Base-by-base conservation (phyloP, 768 basidiomycete species). In the Antrodiella citrinella region DNA sequence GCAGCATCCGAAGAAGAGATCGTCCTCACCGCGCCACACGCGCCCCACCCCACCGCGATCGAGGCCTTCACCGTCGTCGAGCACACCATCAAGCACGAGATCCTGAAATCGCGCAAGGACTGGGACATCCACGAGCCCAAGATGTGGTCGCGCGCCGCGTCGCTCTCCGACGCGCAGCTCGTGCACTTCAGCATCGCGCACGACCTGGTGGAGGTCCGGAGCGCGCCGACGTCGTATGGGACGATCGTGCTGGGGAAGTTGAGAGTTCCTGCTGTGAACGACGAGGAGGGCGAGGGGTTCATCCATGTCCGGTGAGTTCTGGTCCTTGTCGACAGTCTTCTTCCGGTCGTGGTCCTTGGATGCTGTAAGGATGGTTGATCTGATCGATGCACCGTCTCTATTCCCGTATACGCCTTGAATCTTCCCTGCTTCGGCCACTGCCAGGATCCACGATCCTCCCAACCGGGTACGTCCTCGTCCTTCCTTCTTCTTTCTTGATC, bases 231-330 rank as follows among this genome's bases (percentile, higher is more conserved):
- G 26, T 73, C 80, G 51, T 80, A 89, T 62, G 87, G 87, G 13
- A 78, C 74, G 9, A 77, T 89, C 50, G 77, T 91, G 52, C 63
- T 91, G 10, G 86, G 88, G 22, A 88, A 90, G 72, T 76, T 89
- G 62, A 76, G 75, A 57, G 72, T 89, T 42, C 83, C 84, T 5
- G 82, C 76, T 19, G 68, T 87, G 48, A 69, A 76, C 4, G 85
- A 86, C 58, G 69, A 63, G 24, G 68, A 77, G 58, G 84, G 86
- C 23, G 71, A 72, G 57, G 86, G 86, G 10, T 86, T 74, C 58
- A 57, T 88, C 48, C 85, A 89, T 55, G 77, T 88, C 60, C 77
- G 84, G 85, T 86, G 57, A 57, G 72, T 64, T 25, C 15, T n/a
- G n/a, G n/a, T n/a, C n/a, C n/a, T n/a, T n/a, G n/a, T n/a, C n/a